Evolutionary conservation across 2,329 filamentous ascomycete genomes (phyloP), one percentile per base, ranked within the genome.

Genomic region (Trichoderma atroviride): DNA sequence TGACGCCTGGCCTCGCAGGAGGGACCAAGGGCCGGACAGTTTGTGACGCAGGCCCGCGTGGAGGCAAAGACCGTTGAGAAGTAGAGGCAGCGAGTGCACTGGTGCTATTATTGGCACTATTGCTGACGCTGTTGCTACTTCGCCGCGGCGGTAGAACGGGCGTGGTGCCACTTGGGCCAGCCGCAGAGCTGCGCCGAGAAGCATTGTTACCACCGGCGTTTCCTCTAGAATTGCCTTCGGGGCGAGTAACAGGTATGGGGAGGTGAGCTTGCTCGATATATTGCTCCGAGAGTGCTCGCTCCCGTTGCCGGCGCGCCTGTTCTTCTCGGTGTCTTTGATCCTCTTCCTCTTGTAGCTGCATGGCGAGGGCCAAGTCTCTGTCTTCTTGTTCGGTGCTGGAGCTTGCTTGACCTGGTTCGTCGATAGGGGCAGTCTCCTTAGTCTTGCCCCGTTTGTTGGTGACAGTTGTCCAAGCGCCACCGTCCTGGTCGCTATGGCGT

Each of bases 331-430:
- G 88, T 16, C 89, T 87, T 75, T 93, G 90, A 72, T 97, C 93
- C 78, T 98, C 95, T 77, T 97, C 94, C 75, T 98, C 96, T 78
- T 98, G 95, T 1, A 97, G 86, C 76, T 98, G 96, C 7, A 99
- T 84, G 0, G 95, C 94, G 3, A 98, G 85, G 0, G 96, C 96
- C 35, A 97, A 81, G 71, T 96, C 92, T 70, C 94, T 89, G 75
- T 97, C 94, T 80, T 97, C 89, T 82, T 96, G 86, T 80, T 91
- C 85, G 72, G 84, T 80, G 71, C 81, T 79, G 22, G 83, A 81
- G 11, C 81, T 83, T 57, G 79, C 71, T 0, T 79, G 75, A 2
- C 74, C 72, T 14, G 76, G 74, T 3, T 76, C 73, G 1, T 69
- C 69, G 24, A 74, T 71, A 1, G 71, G 72, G 0, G 58, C 70